Evolutionary conservation across 1,139 yeast genomes (phyloP).

Genomic region (Arxiozyma heterogenica): DNA sequence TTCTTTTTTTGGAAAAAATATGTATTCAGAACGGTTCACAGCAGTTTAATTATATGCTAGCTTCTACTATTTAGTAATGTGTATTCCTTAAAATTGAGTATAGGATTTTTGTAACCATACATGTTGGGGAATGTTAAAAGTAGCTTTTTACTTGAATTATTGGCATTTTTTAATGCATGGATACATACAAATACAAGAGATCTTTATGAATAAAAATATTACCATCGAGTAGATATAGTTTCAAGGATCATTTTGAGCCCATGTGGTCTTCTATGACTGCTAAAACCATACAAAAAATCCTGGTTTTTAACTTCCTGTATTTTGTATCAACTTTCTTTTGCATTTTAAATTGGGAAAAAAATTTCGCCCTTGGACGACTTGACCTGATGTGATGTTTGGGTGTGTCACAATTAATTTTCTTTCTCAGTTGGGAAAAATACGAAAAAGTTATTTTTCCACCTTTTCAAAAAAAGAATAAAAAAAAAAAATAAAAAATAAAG

Average conservation of each 20-base stretch:
- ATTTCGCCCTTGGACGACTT: not conserved
- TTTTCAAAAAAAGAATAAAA: too few relatives aligned
- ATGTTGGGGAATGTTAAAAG: too few relatives aligned
- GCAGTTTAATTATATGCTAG: not conserved
- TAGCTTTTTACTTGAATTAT: not conserved
- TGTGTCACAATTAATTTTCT: not conserved
- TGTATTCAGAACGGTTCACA: not conserved
- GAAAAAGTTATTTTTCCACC: too few relatives aligned
- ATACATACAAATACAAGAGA: not conserved
- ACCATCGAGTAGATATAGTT: not conserved
- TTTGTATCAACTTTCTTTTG: slow-evolving; percentile 2
- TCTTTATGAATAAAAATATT: not conserved
- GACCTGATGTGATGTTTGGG: slow-evolving; percentile 1
- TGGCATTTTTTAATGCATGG: not conserved
- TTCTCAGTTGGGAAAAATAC: not conserved
- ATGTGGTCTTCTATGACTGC: too few relatives aligned
- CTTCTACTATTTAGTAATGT: not conserved
- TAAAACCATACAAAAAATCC: not conserved
- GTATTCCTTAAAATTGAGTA: not conserved
- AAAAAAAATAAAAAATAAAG: not conserved
- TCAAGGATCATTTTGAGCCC: not conserved
- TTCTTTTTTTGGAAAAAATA: too few relatives aligned
- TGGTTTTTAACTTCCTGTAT: not conserved
- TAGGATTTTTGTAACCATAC: not conserved
- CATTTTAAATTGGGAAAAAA: not conserved